Percentiles rank a stretch among this genome's conserved stretches.
These are phyloP conservation scores for Neurospora hispaniola DNA, from an alignment of 495 filamentous ascomycete species.

Conservation along the genomic window DNA sequence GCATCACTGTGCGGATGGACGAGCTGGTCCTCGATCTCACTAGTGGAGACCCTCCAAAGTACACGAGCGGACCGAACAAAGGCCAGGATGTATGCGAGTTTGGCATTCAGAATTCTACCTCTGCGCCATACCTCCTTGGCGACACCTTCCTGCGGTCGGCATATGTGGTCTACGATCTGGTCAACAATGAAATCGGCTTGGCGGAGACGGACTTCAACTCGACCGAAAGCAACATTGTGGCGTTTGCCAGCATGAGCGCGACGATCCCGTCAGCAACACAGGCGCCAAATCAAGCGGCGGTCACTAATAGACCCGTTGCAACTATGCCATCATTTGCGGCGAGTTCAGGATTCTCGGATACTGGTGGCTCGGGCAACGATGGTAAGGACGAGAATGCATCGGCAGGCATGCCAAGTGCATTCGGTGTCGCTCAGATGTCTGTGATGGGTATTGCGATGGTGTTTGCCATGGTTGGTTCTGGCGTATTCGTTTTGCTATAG, in stretches of 20 bases:
- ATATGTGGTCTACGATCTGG: conserved; percentile 89
- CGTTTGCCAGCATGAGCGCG: conserved; percentile 39
- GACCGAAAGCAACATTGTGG: conserved; percentile 44
- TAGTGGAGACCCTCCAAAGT: conserved; percentile 37
- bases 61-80: conserved; percentile 31
- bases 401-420: conserved; percentile 15
- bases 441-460: conserved; percentile 27
- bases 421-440: conserved; percentile 23
- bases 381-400: conserved; percentile 21
- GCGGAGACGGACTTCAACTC: conserved; percentile 83
- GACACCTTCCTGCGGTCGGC: conserved; percentile 91
- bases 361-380: background rate
- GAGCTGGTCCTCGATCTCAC: conserved; percentile 64
- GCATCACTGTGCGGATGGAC: conserved; percentile 62
- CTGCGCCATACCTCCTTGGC: conserved; percentile 60
- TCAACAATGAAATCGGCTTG: conserved; percentile 77
- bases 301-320: conserved; percentile 18
- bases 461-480: conserved; percentile 32
- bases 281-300: conserved; percentile 31
- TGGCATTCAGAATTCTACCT: conserved; percentile 61
- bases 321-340: conserved; percentile 29
- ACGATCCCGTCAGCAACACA: conserved; percentile 38
- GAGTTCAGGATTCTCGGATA: conserved; percentile 26
- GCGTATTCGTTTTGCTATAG: conserved; percentile 25
- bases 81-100: conserved; percentile 57